Evolutionary conservation across 495 filamentous ascomycete species (phyloP).

Genomic region (Trichocladium antarcticum): DNA sequence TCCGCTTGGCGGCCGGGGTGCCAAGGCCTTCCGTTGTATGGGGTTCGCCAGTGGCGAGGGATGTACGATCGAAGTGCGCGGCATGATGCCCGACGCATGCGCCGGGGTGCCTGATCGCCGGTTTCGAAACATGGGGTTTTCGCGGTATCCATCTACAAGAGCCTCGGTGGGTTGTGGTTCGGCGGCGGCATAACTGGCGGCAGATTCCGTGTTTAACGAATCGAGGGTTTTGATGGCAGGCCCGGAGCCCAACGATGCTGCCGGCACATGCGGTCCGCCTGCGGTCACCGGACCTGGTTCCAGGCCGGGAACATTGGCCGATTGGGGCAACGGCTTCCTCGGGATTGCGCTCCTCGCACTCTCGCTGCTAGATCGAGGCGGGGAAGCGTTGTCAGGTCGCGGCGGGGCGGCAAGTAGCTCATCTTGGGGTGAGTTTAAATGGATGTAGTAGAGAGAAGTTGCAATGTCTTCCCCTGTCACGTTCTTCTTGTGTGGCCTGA

Average conservation of each 20-base stretch:
- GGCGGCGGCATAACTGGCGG: neutral
- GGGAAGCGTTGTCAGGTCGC: slow-evolving; percentile 28
- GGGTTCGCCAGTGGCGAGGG: neutral
- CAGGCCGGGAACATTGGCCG: slow-evolving; percentile 10
- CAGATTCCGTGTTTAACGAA: neutral
- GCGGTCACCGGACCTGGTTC: neutral
- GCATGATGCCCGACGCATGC: neutral
- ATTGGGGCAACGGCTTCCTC: slow-evolving; percentile 34
- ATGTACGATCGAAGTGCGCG: neutral
- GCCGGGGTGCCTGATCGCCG: neutral
- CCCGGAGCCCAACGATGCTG: too few species aligned
- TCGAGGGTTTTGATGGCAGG: neutral
- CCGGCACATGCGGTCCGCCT: neutral
- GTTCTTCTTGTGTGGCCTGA: slow-evolving; percentile 76
- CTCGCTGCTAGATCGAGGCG: slow-evolving; percentile 39
- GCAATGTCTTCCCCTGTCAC: slow-evolving; percentile 80
- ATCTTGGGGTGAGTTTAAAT: slow-evolving; percentile 57
- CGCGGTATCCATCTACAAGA: slow-evolving; percentile 5
- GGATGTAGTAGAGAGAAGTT: slow-evolving; percentile 81
- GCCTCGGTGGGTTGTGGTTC: neutral
- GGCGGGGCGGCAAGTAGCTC: slow-evolving; percentile 39
- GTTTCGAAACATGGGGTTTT: slow-evolving; percentile 20
- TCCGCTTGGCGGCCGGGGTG: neutral
- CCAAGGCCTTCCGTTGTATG: slow-evolving; percentile 11
- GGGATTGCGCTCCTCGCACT: slow-evolving; percentile 34